These are phyloP conservation scores for Hypoxylon sp. DNA, from an alignment of 2,329 filamentous ascomycete genomes.

Conservation along the genomic window DNA sequence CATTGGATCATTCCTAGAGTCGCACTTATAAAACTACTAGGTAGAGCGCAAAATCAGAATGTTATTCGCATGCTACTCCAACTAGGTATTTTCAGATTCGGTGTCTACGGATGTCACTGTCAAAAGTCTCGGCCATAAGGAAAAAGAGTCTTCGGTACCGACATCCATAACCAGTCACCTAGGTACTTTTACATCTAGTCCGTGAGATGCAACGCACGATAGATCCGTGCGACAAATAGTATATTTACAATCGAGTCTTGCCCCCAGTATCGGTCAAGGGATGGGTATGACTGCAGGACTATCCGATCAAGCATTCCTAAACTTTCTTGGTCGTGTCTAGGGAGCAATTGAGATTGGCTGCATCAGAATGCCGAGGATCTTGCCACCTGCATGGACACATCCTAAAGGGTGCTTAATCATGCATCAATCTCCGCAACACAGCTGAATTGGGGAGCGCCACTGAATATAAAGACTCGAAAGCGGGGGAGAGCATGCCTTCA, in stretches of 20 bases:
- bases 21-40: not conserved
- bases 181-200: not conserved
- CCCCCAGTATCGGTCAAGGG: not conserved
- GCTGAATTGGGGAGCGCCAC: not conserved
- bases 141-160: not conserved
- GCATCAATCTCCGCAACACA: not conserved
- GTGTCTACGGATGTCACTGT: not conserved
- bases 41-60: not conserved
- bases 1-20: slow-evolving; percentile 3
- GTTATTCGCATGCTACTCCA: not conserved
- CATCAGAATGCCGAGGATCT: not conserved
- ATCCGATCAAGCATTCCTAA: not conserved
- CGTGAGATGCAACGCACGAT: not conserved
- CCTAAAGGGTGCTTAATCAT: not conserved
- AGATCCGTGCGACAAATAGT: not conserved
- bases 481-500: slow-evolving; percentile 9
- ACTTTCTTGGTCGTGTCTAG: not conserved
- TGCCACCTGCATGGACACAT: not conserved
- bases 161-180: no score
- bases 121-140: not conserved
- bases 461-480: not conserved
- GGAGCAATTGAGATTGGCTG: not conserved
- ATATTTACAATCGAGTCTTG: not conserved
- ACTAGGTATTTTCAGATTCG: not conserved
- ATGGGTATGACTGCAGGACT: not conserved